phyloP scores from a whole-genome alignment of 2,329 filamentous ascomycete genomes.

The Trichothecium roseum region DNA sequence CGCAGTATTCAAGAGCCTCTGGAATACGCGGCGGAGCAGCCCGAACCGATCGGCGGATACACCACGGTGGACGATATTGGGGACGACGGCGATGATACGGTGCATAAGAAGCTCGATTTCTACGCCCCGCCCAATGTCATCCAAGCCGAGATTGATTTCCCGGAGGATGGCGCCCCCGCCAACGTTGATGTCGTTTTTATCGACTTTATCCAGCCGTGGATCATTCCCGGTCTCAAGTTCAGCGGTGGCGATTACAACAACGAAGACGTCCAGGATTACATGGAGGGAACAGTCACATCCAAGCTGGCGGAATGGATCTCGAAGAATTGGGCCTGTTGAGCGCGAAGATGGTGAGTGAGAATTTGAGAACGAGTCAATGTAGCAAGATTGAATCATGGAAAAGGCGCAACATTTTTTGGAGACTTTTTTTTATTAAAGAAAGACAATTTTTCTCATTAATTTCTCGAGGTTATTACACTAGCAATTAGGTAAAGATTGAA shows the following conservation, averaged over 20 bases:
- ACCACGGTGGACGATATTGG: constrained; percentile 82
- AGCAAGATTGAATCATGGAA: no score
- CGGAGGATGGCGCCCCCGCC: constrained; percentile 46
- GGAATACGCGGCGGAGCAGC: constrained; percentile 17
- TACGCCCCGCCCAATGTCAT: constrained; percentile 78
- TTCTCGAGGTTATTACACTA: no score
- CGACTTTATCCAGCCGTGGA: constrained; percentile 79
- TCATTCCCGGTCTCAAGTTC: constrained; percentile 63
- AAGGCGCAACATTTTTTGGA: no score
- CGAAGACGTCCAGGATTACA: constrained; percentile 39
- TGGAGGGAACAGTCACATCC: constrained; percentile 44
- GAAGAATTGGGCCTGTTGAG: constrained; percentile 46
- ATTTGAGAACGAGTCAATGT: no score
- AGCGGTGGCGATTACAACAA: constrained; percentile 39
- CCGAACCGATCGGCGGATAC: constrained; percentile 56
- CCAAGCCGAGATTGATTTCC: constrained; percentile 56
- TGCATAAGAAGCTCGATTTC: constrained; percentile 65
- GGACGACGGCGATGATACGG: constrained; percentile 77
- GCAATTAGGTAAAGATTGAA: no score
- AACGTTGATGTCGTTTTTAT: constrained; percentile 83
- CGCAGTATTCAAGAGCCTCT: constrained; percentile 15
- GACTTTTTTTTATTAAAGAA: no score
- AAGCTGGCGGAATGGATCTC: constrained; percentile 47
- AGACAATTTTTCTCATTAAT: no score
- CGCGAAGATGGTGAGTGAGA: neutral